Percentiles rank a stretch among this genome's conserved stretches.
Evolutionary conservation across 306 rosid species (phyloP).

Genomic region (Prunus armeniaca): DNA sequence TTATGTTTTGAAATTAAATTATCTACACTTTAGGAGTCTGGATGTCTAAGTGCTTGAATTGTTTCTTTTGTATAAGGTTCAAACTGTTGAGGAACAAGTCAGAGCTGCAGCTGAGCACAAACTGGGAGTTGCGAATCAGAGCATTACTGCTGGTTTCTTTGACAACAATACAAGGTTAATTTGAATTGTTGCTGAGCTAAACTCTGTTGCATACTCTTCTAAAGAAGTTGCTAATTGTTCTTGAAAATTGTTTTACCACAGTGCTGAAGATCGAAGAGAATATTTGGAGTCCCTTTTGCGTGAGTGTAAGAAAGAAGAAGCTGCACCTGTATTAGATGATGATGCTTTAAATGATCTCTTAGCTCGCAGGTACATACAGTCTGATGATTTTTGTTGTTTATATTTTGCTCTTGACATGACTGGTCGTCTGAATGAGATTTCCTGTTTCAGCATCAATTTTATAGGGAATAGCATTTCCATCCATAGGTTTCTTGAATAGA

Average conservation of each 20-base stretch:
- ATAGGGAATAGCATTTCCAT: slow-evolving; percentile 8
- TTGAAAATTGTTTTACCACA: slow-evolving; percentile 39
- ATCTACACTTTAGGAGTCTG: background rate
- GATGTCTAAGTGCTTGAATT: background rate
- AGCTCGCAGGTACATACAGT: slow-evolving; percentile 78
- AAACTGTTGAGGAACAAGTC: slow-evolving; percentile 99
- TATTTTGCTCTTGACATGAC: slow-evolving; percentile 11
- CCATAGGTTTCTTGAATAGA: slow-evolving; percentile 4
- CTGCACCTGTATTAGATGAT: slow-evolving; percentile 94
- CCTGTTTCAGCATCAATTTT: slow-evolving; percentile 13
- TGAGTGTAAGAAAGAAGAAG: slow-evolving; percentile 98
- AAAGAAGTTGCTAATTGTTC: slow-evolving; percentile 20
- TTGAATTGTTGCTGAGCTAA: slow-evolving; percentile 11
- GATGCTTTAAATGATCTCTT: slow-evolving; percentile 90
- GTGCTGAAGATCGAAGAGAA: slow-evolving; percentile 99
- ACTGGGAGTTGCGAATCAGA: slow-evolving; percentile 98
- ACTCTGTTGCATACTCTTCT: slow-evolving; percentile 12
- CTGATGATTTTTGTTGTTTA: slow-evolving; percentile 17
- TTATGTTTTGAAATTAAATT: background rate
- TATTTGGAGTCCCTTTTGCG: slow-evolving; percentile 95
- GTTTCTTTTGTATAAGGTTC: slow-evolving; percentile 56
- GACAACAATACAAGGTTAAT: slow-evolving; percentile 94
- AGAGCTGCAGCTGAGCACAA: slow-evolving; percentile 99
- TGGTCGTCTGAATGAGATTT: slow-evolving; percentile 20
- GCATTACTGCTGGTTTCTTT: slow-evolving; percentile 99